phyloP scores from a whole-genome alignment of 257 asterid species.

The Lavandula angustifolia region DNA sequence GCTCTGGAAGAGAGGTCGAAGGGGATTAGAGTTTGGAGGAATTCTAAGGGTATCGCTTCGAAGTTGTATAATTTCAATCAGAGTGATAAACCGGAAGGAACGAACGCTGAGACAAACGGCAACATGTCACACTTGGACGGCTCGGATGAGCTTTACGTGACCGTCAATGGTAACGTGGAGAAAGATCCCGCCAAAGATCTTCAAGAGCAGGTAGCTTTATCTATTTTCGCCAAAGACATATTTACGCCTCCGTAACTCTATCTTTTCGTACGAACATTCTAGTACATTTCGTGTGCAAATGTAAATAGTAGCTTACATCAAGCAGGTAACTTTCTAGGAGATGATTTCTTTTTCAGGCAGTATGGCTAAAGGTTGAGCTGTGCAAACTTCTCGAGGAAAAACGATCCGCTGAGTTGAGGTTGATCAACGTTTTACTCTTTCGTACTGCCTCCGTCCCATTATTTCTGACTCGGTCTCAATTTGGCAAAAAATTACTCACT shows the following conservation, averaged over 20 bases:
- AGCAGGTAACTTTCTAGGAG: constrained; percentile 11
- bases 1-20: constrained; percentile 76
- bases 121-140: constrained; percentile 31
- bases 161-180: constrained; percentile 53
- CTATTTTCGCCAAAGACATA: constrained; percentile 7
- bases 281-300: not conserved
- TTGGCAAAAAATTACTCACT: too few relatives aligned
- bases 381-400: constrained; percentile 90
- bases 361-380: constrained; percentile 87
- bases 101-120: constrained; percentile 43
- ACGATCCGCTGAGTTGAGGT: constrained; percentile 93
- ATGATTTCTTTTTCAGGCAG: constrained; percentile 52
- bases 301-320: constrained; percentile 2
- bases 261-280: not conserved
- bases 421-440: constrained; percentile 16
- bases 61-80: constrained; percentile 69
- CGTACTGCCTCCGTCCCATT: not conserved
- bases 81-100: constrained; percentile 47
- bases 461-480: too few relatives aligned
- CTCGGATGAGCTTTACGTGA: constrained; percentile 44
- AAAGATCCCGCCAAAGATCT: constrained; percentile 79
- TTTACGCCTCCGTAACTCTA: not conserved
- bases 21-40: constrained; percentile 72
- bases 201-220: constrained; percentile 75
- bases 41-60: constrained; percentile 75